Evolutionary conservation across 2,329 filamentous ascomycete genomes (phyloP).

Genomic region (Sarocladium kiliense): DNA sequence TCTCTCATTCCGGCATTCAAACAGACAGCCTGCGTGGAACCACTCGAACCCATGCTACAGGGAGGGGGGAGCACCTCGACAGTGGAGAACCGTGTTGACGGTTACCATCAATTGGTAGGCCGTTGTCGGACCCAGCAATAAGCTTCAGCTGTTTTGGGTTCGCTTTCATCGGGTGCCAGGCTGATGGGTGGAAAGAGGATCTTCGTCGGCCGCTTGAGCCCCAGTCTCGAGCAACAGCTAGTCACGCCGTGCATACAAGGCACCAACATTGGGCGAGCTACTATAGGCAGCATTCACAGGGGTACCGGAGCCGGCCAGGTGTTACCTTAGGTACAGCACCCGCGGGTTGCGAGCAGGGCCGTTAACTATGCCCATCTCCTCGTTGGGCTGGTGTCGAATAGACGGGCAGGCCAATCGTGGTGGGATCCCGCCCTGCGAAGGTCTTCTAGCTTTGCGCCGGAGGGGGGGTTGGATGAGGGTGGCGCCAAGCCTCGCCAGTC

Average conservation of each 20-base stretch:
- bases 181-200: not conserved
- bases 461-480: not conserved
- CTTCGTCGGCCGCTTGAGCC: not conserved
- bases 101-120: not conserved
- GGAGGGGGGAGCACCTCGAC: not conserved
- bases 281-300: constrained; percentile 1
- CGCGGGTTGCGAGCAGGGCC: not conserved
- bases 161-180: constrained; percentile 2
- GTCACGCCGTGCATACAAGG: constrained; percentile 6
- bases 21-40: not conserved
- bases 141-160: not conserved
- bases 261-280: not conserved
- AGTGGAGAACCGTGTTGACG: not conserved
- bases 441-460: not conserved
- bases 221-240: not conserved
- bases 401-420: not conserved
- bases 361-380: not conserved
- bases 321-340: not conserved
- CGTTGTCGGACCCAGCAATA: not conserved
- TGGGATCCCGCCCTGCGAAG: not conserved
- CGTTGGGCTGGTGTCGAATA: not conserved
- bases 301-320: not conserved
- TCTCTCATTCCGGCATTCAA: not conserved
- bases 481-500: not conserved
- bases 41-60: not conserved